Conservation (phyloP, 169 alveolate genomes). For the Perkinsus olseni region DNA sequence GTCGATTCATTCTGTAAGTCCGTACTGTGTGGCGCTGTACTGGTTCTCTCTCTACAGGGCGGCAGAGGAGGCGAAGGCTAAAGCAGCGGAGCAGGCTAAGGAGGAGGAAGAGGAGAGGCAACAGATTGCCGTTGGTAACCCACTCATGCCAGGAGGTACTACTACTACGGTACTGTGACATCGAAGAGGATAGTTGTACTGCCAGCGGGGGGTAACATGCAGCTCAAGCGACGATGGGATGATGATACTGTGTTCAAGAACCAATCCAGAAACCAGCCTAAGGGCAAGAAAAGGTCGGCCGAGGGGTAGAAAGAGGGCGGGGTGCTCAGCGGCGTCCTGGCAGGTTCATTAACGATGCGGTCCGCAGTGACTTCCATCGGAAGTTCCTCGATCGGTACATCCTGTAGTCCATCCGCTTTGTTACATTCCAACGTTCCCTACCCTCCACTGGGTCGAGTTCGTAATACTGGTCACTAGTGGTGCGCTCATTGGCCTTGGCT, state of each 20-base stretch:
- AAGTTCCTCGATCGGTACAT: constrained; percentile 60
- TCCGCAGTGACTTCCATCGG: constrained; percentile 75
- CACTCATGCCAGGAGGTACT: constrained; percentile 31
- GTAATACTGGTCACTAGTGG: no score
- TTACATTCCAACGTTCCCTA: background rate
- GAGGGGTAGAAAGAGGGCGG: background rate
- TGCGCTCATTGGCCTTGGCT: no score
- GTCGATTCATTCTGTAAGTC: no score
- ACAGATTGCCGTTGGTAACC: constrained; percentile 56
- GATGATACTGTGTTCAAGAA: constrained; percentile 79
- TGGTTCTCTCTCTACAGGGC: background rate
- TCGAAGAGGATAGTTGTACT: no score
- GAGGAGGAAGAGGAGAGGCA: constrained; percentile 40
- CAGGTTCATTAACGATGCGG: constrained; percentile 79
- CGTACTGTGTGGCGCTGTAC: no score
- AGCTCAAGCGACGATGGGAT: constrained; percentile 71
- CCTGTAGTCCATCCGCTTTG: background rate
- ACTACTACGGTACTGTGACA: no score
- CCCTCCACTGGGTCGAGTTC: background rate
- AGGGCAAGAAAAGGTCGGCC: constrained; percentile 35
- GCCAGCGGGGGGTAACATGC: constrained; percentile 28
- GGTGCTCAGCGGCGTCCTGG: background rate
- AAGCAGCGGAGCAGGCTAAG: constrained; percentile 47
- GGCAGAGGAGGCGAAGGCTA: constrained; percentile 34
- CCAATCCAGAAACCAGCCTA: constrained; percentile 60